phyloP scores from a whole-genome alignment of 2,329 filamentous ascomycete genomes.

The Arthrobotrys musiformis region DNA sequence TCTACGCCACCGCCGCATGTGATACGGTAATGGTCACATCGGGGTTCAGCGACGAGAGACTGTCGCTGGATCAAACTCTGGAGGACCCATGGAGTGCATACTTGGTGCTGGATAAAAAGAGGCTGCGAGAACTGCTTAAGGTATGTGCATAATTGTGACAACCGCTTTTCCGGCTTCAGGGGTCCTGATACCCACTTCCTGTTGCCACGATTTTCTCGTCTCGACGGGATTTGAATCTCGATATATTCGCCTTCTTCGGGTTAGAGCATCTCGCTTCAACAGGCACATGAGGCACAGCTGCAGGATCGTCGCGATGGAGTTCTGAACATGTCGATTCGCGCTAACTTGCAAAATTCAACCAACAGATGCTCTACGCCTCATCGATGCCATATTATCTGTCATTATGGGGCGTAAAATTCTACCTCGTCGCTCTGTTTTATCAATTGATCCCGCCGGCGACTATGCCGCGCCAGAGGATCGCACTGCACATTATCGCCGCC shows the following conservation, averaged over 20 bases:
- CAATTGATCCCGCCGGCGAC: constrained; percentile 17
- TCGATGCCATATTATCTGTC: constrained; percentile 5
- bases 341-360: not conserved
- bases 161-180: not conserved
- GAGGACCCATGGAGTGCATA: constrained; percentile 23
- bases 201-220: not conserved
- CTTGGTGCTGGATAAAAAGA: not conserved
- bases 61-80: constrained; percentile 9
- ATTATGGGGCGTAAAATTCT: constrained; percentile 42
- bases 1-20: not conserved
- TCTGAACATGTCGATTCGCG: too few species aligned
- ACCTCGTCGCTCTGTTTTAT: constrained; percentile 29
- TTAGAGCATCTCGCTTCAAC: constrained; percentile 7
- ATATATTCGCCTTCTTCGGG: constrained; percentile 10
- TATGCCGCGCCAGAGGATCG: constrained; percentile 35
- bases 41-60: constrained; percentile 23
- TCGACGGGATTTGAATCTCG: not conserved
- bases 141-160: not conserved
- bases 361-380: constrained; percentile 28
- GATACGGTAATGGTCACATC: constrained; percentile 24
- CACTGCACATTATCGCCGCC: constrained; percentile 31
- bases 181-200: not conserved
- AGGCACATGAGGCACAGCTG: constrained; percentile 1
- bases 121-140: not conserved
- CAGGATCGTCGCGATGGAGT: not conserved